Evolutionary conservation across 2,329 filamentous ascomycete genomes (phyloP).

Genomic region (Stylonectria norvegica): DNA sequence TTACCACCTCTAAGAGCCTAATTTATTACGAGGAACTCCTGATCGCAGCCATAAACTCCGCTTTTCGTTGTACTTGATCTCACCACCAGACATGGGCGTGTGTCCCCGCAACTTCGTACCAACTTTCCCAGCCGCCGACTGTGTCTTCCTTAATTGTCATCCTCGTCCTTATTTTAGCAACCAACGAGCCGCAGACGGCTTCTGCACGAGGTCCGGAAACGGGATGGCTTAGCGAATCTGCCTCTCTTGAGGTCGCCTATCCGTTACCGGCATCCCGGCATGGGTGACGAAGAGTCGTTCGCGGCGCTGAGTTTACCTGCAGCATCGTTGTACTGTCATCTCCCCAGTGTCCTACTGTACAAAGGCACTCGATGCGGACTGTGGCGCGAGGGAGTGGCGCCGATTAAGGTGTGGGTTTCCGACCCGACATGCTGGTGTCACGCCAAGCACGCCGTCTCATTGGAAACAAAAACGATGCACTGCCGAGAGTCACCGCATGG

Average conservation of each 20-base stretch:
- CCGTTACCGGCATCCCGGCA: conserved; percentile 4
- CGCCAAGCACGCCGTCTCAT: conserved; percentile 19
- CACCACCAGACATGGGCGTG: too few species aligned
- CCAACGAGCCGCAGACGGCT: too few species aligned
- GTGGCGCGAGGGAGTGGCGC: neutral
- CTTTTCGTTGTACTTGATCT: too few species aligned
- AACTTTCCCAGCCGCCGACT: too few species aligned
- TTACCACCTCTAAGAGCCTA: too few species aligned
- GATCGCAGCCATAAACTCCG: too few species aligned
- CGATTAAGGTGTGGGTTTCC: conserved; percentile 10
- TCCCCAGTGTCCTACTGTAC: neutral
- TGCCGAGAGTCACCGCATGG: conserved; percentile 17
- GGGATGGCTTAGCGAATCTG: conserved; percentile 18
- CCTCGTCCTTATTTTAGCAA: too few species aligned
- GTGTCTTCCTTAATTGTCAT: too few species aligned
- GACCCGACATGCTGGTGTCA: conserved; percentile 21
- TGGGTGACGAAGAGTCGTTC: conserved; percentile 2
- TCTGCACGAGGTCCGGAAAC: conserved; percentile 20
- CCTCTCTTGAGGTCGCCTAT: conserved; percentile 1
- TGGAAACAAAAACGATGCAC: conserved; percentile 21
- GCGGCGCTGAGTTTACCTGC: conserved; percentile 5
- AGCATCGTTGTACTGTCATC: conserved; percentile 5
- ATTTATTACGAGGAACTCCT: too few species aligned
- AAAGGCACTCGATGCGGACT: conserved; percentile 2
- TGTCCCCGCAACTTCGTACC: too few species aligned